Evolutionary conservation across 1,284 basidiomycete genomes (phyloP).

Genomic region (Neonothopanus nambi): DNA sequence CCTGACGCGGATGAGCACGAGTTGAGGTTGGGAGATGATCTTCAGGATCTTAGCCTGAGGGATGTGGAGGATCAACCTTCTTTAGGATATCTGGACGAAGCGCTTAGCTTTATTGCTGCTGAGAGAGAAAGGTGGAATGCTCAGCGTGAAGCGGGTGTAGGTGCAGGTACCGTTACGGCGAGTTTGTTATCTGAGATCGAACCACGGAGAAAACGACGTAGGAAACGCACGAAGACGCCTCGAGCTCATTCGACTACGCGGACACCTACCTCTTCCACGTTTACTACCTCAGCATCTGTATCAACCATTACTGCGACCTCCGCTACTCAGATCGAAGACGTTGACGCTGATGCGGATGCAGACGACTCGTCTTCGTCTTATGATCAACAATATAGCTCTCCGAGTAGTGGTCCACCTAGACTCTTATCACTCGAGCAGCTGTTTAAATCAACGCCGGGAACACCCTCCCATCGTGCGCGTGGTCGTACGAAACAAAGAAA

Average conservation of each 20-base stretch:
- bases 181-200: constrained; percentile 30
- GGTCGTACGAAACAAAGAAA: not conserved
- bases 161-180: constrained; percentile 18
- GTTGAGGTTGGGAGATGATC: constrained; percentile 6
- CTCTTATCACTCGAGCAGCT: not conserved
- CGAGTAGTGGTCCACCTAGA: constrained; percentile 4
- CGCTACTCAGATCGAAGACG: constrained; percentile 3
- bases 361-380: constrained; percentile 28
- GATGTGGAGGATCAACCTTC: constrained; percentile 43
- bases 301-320: constrained; percentile 5
- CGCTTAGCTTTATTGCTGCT: constrained; percentile 64
- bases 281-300: constrained; percentile 23
- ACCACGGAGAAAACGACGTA: constrained; percentile 49
- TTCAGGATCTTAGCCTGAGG: constrained; percentile 10
- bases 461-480: constrained; percentile 21
- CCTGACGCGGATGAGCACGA: constrained; percentile 14
- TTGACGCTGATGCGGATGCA: constrained; percentile 24
- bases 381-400: constrained; percentile 22
- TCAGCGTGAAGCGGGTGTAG: constrained; percentile 38
- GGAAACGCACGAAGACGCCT: constrained; percentile 41
- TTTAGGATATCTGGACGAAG: constrained; percentile 63
- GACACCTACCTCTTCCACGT: constrained; percentile 24
- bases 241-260: constrained; percentile 22
- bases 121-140: constrained; percentile 57
- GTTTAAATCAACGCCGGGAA: constrained; percentile 23